These are phyloP conservation scores for Oryza officinalis DNA, from an alignment of 176 grass and related monocot species.

Conservation along the genomic window DNA sequence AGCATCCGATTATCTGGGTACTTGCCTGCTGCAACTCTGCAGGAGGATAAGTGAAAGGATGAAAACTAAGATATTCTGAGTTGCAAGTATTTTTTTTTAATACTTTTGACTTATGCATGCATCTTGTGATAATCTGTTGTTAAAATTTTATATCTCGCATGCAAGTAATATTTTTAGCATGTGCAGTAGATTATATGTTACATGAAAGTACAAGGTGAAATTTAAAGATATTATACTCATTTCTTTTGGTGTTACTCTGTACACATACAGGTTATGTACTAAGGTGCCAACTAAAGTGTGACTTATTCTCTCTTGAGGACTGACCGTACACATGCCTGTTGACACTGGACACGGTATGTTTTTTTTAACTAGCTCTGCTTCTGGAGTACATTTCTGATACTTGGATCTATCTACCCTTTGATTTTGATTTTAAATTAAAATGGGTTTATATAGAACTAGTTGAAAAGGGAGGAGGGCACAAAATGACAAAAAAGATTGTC, in stretches of 20 bases:
- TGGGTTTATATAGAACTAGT: neutral
- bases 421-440: conserved; percentile 1
- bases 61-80: neutral
- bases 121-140: neutral
- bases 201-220: neutral
- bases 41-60: conserved; percentile 7
- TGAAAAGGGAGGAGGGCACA: neutral
- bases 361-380: conserved; percentile 1
- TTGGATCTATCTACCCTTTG: neutral
- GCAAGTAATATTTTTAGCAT: neutral
- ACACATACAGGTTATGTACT: neutral
- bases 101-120: neutral
- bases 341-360: conserved; percentile 1
- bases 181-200: neutral
- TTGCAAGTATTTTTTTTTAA: conserved; percentile 10
- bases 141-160: neutral
- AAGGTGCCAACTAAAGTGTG: neutral
- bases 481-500: neutral
- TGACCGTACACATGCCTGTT: neutral
- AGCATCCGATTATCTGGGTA: conserved; percentile 87
- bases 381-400: neutral
- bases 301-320: neutral
- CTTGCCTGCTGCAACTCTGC: conserved; percentile 78
- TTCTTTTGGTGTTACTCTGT: neutral
- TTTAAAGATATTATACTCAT: neutral